Percentiles rank a stretch among this genome's conserved stretches.
Evolutionary conservation across 73 alveolate genomes (phyloP).

Genomic region (Blepharisma japonicum): DNA sequence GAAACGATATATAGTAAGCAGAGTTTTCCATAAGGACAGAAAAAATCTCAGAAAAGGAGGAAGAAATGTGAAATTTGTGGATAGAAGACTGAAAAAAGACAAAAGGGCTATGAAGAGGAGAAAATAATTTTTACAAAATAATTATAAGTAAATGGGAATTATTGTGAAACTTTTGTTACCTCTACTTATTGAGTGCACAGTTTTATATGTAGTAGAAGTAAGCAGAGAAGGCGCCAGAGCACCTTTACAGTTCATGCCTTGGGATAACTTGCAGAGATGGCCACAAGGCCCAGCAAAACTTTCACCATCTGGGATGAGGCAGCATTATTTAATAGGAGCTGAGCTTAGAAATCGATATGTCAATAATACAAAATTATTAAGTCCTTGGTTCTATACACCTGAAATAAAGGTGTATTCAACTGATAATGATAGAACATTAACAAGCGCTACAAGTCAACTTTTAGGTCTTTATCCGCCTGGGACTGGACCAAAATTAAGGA

Average conservation of each 20-base stretch:
- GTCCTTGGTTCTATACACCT: constrained; percentile 53
- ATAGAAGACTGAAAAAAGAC: constrained; percentile 70
- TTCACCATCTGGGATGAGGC: constrained; percentile 56
- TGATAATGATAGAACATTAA: constrained; percentile 53
- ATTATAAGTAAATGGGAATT: no score
- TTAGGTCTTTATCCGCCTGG: constrained; percentile 72
- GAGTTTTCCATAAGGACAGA: constrained; percentile 48
- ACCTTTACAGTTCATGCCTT: background rate
- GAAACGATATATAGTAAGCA: constrained; percentile 65
- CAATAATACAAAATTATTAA: constrained; percentile 44
- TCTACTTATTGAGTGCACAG: background rate
- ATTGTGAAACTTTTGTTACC: no score
- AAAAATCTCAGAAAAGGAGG: constrained; percentile 36
- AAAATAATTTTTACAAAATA: constrained; percentile 17
- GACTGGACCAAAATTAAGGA: constrained; percentile 11
- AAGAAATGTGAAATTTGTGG: constrained; percentile 52
- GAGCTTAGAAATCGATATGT: constrained; percentile 58
- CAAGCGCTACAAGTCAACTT: constrained; percentile 66
- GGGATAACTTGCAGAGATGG: background rate
- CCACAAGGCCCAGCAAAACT: no score
- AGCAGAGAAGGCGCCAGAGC: constrained; percentile 33
- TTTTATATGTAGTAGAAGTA: background rate
- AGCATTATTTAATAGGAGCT: constrained; percentile 65
- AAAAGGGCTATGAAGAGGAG: constrained; percentile 67
- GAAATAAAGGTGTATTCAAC: constrained; percentile 71